A percentile compares a stretch with the other conserved stretches of the same genome.
Conservation (phyloP, 495 filamentous ascomycete genomes). For the Hamigera avellanea region DNA sequence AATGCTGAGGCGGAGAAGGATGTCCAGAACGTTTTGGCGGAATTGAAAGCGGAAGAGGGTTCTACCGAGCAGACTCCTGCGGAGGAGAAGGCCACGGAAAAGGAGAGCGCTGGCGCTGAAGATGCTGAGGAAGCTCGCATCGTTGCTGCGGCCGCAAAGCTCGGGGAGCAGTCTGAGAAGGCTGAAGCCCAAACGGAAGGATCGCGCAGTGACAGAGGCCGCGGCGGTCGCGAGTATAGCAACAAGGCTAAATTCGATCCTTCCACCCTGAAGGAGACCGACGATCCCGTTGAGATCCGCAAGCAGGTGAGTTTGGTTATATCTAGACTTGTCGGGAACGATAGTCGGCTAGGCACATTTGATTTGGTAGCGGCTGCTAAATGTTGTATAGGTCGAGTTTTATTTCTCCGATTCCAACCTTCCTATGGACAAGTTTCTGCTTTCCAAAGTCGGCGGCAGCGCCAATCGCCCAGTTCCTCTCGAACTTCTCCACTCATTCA, state of each 20-base stretch:
- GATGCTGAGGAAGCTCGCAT: conserved; percentile 33
- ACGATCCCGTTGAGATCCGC: conserved; percentile 67
- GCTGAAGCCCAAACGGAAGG: conserved; percentile 13
- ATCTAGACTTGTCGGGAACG: conserved; percentile 1
- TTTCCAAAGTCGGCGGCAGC: conserved; percentile 59
- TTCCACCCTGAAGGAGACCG: conserved; percentile 45
- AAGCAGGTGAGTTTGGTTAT: conserved; percentile 49
- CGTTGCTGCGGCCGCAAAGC: conserved; percentile 32
- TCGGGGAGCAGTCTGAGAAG: conserved; percentile 32
- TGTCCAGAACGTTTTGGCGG: conserved; percentile 35
- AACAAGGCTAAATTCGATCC: conserved; percentile 57
- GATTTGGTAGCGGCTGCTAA: not conserved
- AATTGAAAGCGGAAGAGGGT: conserved; percentile 29
- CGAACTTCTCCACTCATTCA: conserved; percentile 67
- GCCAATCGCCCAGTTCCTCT: conserved; percentile 71
- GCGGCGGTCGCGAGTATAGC: conserved; percentile 10
- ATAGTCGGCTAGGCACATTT: not conserved
- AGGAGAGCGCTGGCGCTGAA: conserved; percentile 5
- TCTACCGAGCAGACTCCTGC: conserved; percentile 6
- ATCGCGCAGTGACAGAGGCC: conserved; percentile 13
- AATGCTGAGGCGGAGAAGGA: conserved; percentile 34
- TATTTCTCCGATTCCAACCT: conserved; percentile 95
- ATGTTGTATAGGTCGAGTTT: conserved; percentile 67
- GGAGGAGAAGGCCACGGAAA: conserved; percentile 12
- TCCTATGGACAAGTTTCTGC: conserved; percentile 75